Evolutionary conservation across 176 grass and related monocot species (phyloP), one percentile per base, ranked within the genome.

Genomic region (Dendrocalamus sinicus): DNA sequence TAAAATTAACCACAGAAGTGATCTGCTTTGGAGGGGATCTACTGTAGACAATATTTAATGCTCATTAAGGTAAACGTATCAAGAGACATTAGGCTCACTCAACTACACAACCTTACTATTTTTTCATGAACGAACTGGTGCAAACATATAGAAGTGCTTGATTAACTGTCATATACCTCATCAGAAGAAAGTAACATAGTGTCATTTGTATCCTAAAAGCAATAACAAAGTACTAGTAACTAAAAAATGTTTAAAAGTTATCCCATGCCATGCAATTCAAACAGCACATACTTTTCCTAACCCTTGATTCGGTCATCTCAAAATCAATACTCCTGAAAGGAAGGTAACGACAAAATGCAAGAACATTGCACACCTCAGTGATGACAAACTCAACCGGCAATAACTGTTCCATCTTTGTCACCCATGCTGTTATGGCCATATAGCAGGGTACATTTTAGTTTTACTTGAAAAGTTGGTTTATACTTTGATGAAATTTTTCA

Each of bases 1-100:
- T 20, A 86, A 85, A 81, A 69, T 60, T 70, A 62, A 74, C 22
- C 28, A 41, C 6, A 58, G n/a, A 22, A 66, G 23, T 44, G 30
- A 32, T 50, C 70, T 23, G 15, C 8, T 43, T 72, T 50, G 23
- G 20, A 37, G 44, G 12, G 13, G 26, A 76, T 60, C 62, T 70
- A 68, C 23, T 40, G 15, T 50, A 50, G 16, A 50, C 64, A 77
- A 61, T 37, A 80, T 62, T 71, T 41, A 51, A 20, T 79, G 43
- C 15, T 63, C 43, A 71, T 50, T 47, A 77, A 26, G 51, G 66
- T 88, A 43, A 5, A 70, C 26, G 35, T 44, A 43, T 48, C 10
- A 61, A 35, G 24, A 73, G 41, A 74, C 26, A 88, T 47, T 17
- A 83, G 44, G 50, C 35, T 12, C 22, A 70, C 50, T 57, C 66